Percentiles rank a stretch among this genome's conserved stretches.
Evolutionary conservation across 73 alveolate species (phyloP).

Genomic region (Durusdinium trenchii): DNA sequence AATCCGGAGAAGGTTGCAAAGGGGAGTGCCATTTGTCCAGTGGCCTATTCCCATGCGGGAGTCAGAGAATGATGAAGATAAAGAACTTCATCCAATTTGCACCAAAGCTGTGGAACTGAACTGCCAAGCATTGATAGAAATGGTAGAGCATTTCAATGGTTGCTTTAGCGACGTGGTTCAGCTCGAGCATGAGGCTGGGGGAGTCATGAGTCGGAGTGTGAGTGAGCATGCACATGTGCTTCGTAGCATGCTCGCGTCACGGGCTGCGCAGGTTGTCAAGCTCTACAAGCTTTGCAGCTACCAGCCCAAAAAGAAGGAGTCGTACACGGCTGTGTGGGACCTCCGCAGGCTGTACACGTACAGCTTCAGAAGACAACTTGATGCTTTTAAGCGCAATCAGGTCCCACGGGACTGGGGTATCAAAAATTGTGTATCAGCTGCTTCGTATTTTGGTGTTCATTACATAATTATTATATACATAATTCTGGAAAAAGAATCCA

Average conservation of each 20-base stretch:
- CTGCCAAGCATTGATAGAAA: not conserved
- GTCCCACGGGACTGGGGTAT: too few relatives aligned
- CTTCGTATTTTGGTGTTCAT: too few relatives aligned
- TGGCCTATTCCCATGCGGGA: not conserved
- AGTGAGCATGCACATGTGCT: too few relatives aligned
- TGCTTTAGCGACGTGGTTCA: not conserved
- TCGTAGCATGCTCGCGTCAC: too few relatives aligned
- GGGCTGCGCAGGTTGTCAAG: not conserved
- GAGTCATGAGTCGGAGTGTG: too few relatives aligned
- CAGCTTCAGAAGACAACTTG: constrained; percentile 1
- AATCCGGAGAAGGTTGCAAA: not conserved
- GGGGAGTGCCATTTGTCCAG: not conserved
- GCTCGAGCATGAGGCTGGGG: not conserved
- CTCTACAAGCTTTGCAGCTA: not conserved
- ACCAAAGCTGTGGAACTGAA: not conserved
- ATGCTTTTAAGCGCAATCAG: not conserved
- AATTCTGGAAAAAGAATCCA: too few relatives aligned
- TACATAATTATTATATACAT: too few relatives aligned
- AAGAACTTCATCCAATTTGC: not conserved
- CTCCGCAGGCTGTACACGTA: not conserved
- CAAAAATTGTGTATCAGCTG: too few relatives aligned
- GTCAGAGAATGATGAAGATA: not conserved
- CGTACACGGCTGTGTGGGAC: not conserved
- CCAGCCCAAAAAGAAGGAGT: not conserved
- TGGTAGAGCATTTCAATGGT: not conserved